A percentile compares a stretch with the other conserved stretches of the same genome.
Conservation (phyloP, 495 filamentous ascomycete species). For the Pseudoneurospora amorphoporcata region DNA sequence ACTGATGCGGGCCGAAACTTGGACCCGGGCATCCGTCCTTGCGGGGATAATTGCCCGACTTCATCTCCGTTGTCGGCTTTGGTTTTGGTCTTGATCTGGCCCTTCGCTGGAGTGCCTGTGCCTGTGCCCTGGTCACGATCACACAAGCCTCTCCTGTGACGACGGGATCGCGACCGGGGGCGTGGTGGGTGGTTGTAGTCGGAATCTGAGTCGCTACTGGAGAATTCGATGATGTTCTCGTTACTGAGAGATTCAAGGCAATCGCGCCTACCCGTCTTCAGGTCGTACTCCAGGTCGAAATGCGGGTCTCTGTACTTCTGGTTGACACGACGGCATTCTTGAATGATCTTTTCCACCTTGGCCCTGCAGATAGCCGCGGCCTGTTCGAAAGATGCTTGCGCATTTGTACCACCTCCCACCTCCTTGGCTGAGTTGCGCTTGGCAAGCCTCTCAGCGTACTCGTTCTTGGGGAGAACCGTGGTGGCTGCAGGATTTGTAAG, state of each 20-base stretch:
- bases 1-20: constrained; percentile 48
- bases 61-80: not conserved
- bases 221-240: constrained; percentile 2
- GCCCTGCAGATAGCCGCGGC: constrained; percentile 56
- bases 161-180: not conserved
- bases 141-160: not conserved
- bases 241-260: constrained; percentile 53
- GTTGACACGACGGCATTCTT: constrained; percentile 74
- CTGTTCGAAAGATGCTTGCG: constrained; percentile 61
- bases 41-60: not conserved
- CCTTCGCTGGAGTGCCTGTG: not conserved
- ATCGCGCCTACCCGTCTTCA: constrained; percentile 50
- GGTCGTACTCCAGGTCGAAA: constrained; percentile 78
- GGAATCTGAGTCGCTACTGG: constrained; percentile 4
- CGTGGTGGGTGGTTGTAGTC: not conserved
- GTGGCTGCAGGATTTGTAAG: constrained; percentile 39
- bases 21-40: constrained; percentile 9
- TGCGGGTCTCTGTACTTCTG: constrained; percentile 83
- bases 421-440: constrained; percentile 42
- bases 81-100: not conserved
- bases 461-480: constrained; percentile 63
- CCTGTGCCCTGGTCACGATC: not conserved
- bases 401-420: constrained; percentile 16
- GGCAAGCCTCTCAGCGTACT: constrained; percentile 55
- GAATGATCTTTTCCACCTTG: constrained; percentile 73